Evolutionary conservation across 768 basidiomycete genomes (phyloP), one percentile per base, ranked within the genome.

Genomic region (Tylopilus felleus): DNA sequence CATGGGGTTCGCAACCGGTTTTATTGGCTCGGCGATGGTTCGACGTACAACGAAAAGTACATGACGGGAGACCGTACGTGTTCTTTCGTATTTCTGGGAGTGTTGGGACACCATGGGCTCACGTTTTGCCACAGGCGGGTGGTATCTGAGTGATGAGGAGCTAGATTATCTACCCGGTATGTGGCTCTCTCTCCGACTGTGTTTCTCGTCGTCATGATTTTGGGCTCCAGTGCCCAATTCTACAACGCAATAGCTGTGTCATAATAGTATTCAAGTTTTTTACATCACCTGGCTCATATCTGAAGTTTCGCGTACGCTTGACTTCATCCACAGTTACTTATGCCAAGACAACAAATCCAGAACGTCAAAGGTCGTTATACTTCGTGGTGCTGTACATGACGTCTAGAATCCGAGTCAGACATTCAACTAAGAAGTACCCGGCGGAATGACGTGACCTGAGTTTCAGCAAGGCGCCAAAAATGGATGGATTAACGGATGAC

Each of bases 1-100:
- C 77, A 79, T 52, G 70, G 53, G 2, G 63, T 68, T 38, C 69
- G 67, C 48, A 84, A 84, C 58, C 66, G 79, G 10, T 74, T 85
- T 58, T 71, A 78, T 53, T 87, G 81, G 80, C 72, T 85, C 8
- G 84, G 85, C 2, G 77, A 84, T 51, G 83, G 85, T 16, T 79
- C 78, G 61, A 81, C 82, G 8, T 65, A 73, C n/a, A 74, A 74
- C 19, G 84, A 85, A 60, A 75, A 78, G 59, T 65, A 66, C 3
- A 64, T 66, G 53, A 66, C 58, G 12, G 72, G 72, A 22, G 73
- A 77, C 49, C 68, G 69, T 72, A 49, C 60, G 73, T 65, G 38
- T 50, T 31, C 27, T 29, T 7, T n/a, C n/a, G n/a, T n/a, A n/a
- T n/a, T n/a, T n/a, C n/a, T n/a, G n/a, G n/a, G 46, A 14, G 17